phyloP scores from a whole-genome alignment of 345 rosid genomes.

The Chamaenerion angustifolium region DNA sequence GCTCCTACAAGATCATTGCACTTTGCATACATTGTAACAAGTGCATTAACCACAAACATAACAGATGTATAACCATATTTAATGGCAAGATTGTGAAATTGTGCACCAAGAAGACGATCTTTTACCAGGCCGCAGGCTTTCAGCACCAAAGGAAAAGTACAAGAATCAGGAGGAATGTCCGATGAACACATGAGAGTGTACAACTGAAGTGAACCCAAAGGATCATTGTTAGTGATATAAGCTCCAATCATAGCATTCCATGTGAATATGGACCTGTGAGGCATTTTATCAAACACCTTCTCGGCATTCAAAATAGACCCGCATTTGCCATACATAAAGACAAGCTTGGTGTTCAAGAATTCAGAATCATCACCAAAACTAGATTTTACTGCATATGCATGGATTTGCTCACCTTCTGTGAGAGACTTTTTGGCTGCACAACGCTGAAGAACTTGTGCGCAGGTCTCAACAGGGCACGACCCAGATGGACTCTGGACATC shows the following conservation, averaged over 20 bases:
- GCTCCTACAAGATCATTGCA: constrained; percentile 46
- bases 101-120: constrained; percentile 30
- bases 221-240: constrained; percentile 41
- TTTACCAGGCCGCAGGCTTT: constrained; percentile 47
- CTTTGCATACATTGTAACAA: constrained; percentile 74
- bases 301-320: constrained; percentile 37
- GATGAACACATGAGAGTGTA: constrained; percentile 33
- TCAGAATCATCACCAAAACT: constrained; percentile 4
- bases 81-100: constrained; percentile 45
- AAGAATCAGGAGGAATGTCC: constrained; percentile 39
- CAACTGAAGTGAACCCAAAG: constrained; percentile 31
- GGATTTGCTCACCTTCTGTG: constrained; percentile 13
- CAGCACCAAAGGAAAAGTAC: constrained; percentile 41
- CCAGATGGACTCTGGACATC: neutral
- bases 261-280: constrained; percentile 36
- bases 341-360: constrained; percentile 52
- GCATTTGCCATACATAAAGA: constrained; percentile 57
- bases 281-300: constrained; percentile 55
- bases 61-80: constrained; percentile 31
- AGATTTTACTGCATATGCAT: constrained; percentile 37
- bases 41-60: constrained; percentile 43
- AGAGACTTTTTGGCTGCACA: constrained; percentile 9
- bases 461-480: constrained; percentile 4
- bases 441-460: constrained; percentile 8
- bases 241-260: constrained; percentile 80